phyloP scores from a whole-genome alignment of 2,329 filamentous ascomycete species.

The Hymenoscyphus linearis region DNA sequence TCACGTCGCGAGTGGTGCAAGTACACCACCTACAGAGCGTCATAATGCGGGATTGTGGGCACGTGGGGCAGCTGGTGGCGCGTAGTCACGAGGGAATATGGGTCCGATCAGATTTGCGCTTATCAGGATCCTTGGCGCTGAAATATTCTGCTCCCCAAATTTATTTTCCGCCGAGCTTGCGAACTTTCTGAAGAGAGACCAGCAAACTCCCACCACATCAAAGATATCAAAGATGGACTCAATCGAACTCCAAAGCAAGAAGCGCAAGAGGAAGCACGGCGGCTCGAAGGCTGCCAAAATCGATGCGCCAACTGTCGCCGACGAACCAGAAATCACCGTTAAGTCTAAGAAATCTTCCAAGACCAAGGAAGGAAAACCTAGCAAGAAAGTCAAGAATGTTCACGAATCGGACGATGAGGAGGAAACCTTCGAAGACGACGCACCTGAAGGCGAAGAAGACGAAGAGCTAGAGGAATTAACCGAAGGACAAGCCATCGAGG shows the following conservation, averaged over 20 bases:
- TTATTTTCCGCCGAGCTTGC: conserved; percentile 9
- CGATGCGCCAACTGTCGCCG: conserved; percentile 11
- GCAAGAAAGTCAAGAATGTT: conserved; percentile 36
- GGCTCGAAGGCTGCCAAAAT: conserved; percentile 18
- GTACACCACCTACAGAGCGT: too few species aligned
- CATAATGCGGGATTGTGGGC: background rate
- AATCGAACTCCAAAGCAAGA: conserved; percentile 28
- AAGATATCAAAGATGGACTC: conserved; percentile 27
- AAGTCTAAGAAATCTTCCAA: conserved; percentile 23
- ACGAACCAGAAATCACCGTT: conserved; percentile 10
- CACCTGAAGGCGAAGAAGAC: conserved; percentile 28
- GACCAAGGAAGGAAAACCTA: conserved; percentile 22
- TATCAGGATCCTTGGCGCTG: conserved; percentile 9
- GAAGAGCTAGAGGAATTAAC: conserved; percentile 26
- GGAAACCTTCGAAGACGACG: conserved; percentile 26
- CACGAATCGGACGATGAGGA: conserved; percentile 27
- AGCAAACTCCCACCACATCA: conserved; percentile 10
- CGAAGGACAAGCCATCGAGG: conserved; percentile 17
- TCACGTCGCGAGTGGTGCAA: background rate
- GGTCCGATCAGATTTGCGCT: conserved; percentile 16
- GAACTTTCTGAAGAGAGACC: conserved; percentile 1
- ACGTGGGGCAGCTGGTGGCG: background rate
- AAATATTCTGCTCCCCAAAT: conserved; percentile 10
- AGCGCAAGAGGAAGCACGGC: conserved; percentile 33
- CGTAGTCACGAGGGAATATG: background rate